These are phyloP conservation scores for Akanthomyces muscarius DNA, from an alignment of 2,329 filamentous ascomycete genomes.

Conservation along the genomic window DNA sequence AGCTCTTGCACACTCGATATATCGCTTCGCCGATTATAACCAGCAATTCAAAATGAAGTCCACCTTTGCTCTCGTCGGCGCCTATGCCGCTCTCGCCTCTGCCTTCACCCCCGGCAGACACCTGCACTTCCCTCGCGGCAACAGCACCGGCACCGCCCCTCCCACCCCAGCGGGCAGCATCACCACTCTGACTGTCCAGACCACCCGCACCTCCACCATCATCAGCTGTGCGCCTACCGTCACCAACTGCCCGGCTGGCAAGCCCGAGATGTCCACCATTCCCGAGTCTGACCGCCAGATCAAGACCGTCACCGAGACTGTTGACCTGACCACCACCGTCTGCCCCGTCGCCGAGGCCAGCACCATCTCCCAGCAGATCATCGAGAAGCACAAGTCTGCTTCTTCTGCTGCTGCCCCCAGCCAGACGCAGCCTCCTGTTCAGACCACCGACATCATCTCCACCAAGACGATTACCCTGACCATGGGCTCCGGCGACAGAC, in stretches of 20 bases:
- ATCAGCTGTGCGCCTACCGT: conserved; percentile 55
- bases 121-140: conserved; percentile 18
- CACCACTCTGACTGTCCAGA: conserved; percentile 47
- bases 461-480: conserved; percentile 34
- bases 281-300: conserved; percentile 33
- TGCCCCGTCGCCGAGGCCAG: conserved; percentile 43
- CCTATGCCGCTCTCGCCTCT: conserved; percentile 44
- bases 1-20: conserved; percentile 11
- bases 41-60: conserved; percentile 45
- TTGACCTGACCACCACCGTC: conserved; percentile 38
- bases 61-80: conserved; percentile 38
- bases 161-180: conserved; percentile 16
- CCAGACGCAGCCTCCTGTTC: conserved; percentile 17
- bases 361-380: conserved; percentile 38
- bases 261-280: conserved; percentile 32
- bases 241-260: conserved; percentile 49
- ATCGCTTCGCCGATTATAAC: neutral
- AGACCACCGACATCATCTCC: conserved; percentile 28
- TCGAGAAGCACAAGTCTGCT: conserved; percentile 31
- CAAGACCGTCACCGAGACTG: conserved; percentile 36
- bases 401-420: conserved; percentile 28
- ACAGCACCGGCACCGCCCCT: conserved; percentile 21
- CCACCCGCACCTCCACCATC: conserved; percentile 53
- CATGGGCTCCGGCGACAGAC: conserved; percentile 29
- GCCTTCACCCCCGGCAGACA: conserved; percentile 27